phyloP scores from a whole-genome alignment of 2,329 filamentous ascomycete genomes.

The Aspergillus sp. region DNA sequence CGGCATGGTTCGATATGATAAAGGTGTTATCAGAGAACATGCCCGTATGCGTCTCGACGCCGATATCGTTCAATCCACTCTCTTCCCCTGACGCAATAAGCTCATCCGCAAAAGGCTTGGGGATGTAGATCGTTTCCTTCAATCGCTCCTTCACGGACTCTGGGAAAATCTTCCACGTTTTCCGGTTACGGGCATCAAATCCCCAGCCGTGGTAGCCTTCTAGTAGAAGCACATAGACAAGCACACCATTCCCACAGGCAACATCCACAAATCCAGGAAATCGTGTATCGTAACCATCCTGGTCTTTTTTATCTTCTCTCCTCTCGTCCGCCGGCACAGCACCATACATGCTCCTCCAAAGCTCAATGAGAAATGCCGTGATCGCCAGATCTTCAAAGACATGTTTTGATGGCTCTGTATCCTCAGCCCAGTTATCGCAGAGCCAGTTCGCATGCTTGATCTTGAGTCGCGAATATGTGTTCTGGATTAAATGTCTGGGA shows the following conservation, averaged over 20 bases:
- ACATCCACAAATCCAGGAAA: conserved; percentile 96
- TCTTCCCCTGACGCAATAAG: conserved; percentile 1
- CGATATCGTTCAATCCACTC: conserved; percentile 6
- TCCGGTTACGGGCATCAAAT: conserved; percentile 81
- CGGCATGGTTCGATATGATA: conserved; percentile 94
- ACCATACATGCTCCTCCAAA: conserved; percentile 82
- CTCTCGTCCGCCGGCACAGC: conserved; percentile 17
- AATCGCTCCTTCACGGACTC: conserved; percentile 45
- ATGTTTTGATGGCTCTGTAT: conserved; percentile 83
- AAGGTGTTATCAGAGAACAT: conserved; percentile 72
- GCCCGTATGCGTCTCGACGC: conserved; percentile 44
- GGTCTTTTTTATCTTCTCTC: conserved; percentile 11
- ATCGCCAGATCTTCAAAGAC: conserved; percentile 94
- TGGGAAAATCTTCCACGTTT: conserved; percentile 76
- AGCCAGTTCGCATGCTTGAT: conserved; percentile 68
- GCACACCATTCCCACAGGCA: conserved; percentile 88
- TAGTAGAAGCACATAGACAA: conserved; percentile 73
- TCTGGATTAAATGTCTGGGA: conserved; percentile 70
- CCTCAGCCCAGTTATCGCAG: conserved; percentile 75
- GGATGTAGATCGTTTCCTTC: conserved; percentile 58
- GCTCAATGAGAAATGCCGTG: conserved; percentile 84
- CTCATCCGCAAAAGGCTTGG: conserved; percentile 41
- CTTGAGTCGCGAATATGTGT: conserved; percentile 78
- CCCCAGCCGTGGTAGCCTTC: conserved; percentile 86
- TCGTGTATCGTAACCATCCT: conserved; percentile 7